Conservation (phyloP, 768 basidiomycete species). For the Sporobolomyces pararoseus region DNA sequence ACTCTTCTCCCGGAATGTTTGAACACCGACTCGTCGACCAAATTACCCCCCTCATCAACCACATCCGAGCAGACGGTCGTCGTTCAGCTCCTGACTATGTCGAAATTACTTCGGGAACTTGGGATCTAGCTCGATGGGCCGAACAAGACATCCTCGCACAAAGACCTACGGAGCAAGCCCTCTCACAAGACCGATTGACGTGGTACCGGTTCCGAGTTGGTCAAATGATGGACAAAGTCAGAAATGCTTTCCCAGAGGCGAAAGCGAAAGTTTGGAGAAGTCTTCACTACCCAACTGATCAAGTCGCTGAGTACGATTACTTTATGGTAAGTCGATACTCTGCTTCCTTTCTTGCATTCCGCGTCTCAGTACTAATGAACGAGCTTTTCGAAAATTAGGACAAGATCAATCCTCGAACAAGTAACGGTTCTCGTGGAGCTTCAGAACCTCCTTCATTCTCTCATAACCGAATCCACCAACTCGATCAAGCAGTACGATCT, state of each 20-base stretch:
- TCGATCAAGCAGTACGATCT: slow-evolving; percentile 40
- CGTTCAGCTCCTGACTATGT: slow-evolving; percentile 44
- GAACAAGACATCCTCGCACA: slow-evolving; percentile 36
- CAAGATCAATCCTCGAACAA: slow-evolving; percentile 35
- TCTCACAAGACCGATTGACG: slow-evolving; percentile 38
- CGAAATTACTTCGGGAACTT: slow-evolving; percentile 42
- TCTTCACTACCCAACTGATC: slow-evolving; percentile 40
- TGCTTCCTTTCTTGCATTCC: not conserved
- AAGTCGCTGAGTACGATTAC: slow-evolving; percentile 44
- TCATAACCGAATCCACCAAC: slow-evolving; percentile 40
- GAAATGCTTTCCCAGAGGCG: slow-evolving; percentile 38
- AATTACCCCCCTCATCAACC: slow-evolving; percentile 38
- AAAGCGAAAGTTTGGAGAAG: slow-evolving; percentile 40
- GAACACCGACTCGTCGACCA: slow-evolving; percentile 43
- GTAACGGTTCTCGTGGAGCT: slow-evolving; percentile 14
- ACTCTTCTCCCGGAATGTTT: slow-evolving; percentile 41
- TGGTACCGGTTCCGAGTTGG: slow-evolving; percentile 42
- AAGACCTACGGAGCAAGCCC: slow-evolving; percentile 27
- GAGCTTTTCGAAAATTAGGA: slow-evolving; percentile 4
- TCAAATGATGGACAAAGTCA: slow-evolving; percentile 34
- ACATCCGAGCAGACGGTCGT: slow-evolving; percentile 41
- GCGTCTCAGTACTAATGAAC: not conserved
- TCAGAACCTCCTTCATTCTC: slow-evolving; percentile 38
- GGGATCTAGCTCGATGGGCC: slow-evolving; percentile 45
- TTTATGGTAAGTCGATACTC: slow-evolving; percentile 38